Evolutionary conservation across 2,329 filamentous ascomycete genomes (phyloP), one percentile per base, ranked within the genome.

Genomic region (Talaromyces sp.): DNA sequence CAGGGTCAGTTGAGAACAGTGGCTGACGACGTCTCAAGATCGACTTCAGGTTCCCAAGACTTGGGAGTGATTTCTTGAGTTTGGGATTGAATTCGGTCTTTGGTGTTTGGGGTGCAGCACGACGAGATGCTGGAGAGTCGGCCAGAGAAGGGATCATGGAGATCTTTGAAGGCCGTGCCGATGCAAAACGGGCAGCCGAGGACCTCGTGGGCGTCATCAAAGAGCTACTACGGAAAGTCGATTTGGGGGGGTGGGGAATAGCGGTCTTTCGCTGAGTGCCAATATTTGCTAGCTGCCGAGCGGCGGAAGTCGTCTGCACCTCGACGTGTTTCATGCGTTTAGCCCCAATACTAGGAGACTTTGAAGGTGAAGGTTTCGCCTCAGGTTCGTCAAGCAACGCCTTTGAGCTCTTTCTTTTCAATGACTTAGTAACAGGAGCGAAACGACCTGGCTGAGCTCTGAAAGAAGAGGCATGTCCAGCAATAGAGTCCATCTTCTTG

Each of bases 401-500:
- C 74, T 89, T 87, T 6, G 80, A 82, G 61, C 77, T 77, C 53
- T 76, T 79, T 37, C 80, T 75, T 69, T 83, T 82, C 50, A 83
- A 70, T 10, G 73, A 70, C 59, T 76, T 75, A 19, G 63, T 66
- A 15, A 72, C 71, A 19, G 72, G 68, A 60, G 74, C 70, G 61
- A 74, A 72, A 53, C 71, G 73, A 55, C 79, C 67, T 68, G 77
- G 65, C 69, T 76, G 53, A 73, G 74, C 69, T 77, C 84, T 64
- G 76, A 80, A 94, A 15, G 87, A 84, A 10, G 92, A 96, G 8
- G 91, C 81, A 70, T 97, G 92, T 62, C 87, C 87, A 43, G 85
- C 89, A 68, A 97, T 97, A 1, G 92, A 97, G 70, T 96, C 91
- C 93, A 97, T 97, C 79, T 96, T 97, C 75, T 90, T 90, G 77